phyloP scores from a whole-genome alignment of 371 early-diverging fungal genomes.

The Mucor plumbeus region DNA sequence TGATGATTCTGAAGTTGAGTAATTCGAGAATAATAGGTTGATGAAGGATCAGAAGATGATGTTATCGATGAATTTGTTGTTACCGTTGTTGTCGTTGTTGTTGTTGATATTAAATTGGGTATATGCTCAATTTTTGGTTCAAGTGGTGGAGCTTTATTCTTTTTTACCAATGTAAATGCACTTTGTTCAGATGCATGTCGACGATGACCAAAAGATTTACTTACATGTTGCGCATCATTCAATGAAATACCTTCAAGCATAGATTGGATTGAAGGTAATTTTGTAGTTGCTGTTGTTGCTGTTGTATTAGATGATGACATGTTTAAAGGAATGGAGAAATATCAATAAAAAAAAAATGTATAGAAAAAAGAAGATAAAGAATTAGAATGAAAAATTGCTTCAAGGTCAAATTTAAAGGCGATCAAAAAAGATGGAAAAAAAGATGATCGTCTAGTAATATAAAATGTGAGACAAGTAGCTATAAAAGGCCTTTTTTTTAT shows the following conservation, averaged over 20 bases:
- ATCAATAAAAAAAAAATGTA: conserved; percentile 8
- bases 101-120: not conserved
- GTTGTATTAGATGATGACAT: not conserved
- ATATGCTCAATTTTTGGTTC: conserved; percentile 16
- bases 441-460: conserved; percentile 3
- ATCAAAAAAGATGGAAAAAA: not conserved
- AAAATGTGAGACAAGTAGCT: conserved; percentile 8
- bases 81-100: not conserved
- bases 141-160: conserved; percentile 1
- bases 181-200: conserved; percentile 38
- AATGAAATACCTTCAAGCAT: conserved; percentile 29
- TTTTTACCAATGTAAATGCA: not conserved
- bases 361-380: conserved; percentile 2
- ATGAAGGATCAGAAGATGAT: not conserved
- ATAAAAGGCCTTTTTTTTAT: conserved; percentile 11
- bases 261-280: conserved; percentile 36
- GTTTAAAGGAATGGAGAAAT: conserved; percentile 20
- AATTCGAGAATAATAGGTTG: conserved; percentile 22
- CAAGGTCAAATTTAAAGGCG: conserved; percentile 19
- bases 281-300: conserved; percentile 10
- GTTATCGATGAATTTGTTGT: not conserved
- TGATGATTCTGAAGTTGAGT: conserved; percentile 21
- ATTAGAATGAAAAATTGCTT: not conserved
- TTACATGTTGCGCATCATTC: conserved; percentile 6
- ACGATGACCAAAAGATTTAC: conserved; percentile 23